Conservation (phyloP, 2,329 filamentous ascomycete species). For the Aspergillus terreus region DNA sequence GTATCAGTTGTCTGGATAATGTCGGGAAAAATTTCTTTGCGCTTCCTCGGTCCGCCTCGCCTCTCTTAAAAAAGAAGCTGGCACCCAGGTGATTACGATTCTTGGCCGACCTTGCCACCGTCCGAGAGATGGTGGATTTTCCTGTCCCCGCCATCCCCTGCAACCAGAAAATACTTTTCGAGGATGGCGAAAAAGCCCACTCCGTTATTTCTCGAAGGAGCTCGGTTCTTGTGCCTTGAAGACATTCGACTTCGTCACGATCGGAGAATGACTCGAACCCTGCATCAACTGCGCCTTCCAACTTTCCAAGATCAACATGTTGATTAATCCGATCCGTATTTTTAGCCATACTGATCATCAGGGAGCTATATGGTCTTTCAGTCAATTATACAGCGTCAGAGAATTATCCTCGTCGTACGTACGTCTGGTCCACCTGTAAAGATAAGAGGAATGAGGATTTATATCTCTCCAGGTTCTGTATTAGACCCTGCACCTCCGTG, state of each 20-base stretch:
- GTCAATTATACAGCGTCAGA: neutral
- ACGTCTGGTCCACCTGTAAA: constrained; percentile 28
- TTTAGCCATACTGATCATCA: neutral
- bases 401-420: constrained; percentile 1
- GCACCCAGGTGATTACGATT: constrained; percentile 25
- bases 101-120: constrained; percentile 22
- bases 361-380: neutral
- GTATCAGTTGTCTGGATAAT: constrained; percentile 23
- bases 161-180: constrained; percentile 31
- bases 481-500: constrained; percentile 19
- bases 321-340: constrained; percentile 5
- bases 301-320: constrained; percentile 13
- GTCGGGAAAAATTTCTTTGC: constrained; percentile 38
- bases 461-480: constrained; percentile 20
- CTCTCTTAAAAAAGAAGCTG: constrained; percentile 47
- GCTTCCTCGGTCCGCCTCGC: constrained; percentile 37
- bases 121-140: constrained; percentile 26
- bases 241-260: constrained; percentile 16
- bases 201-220: constrained; percentile 17
- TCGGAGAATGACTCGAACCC: constrained; percentile 15
- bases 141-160: constrained; percentile 33
- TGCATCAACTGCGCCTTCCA: constrained; percentile 7
- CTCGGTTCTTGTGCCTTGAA: constrained; percentile 19
- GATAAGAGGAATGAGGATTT: constrained; percentile 23
- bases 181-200: constrained; percentile 17